Evolutionary conservation across 179 eudicot species (phyloP).

Genomic region (Drosera spatulata): DNA sequence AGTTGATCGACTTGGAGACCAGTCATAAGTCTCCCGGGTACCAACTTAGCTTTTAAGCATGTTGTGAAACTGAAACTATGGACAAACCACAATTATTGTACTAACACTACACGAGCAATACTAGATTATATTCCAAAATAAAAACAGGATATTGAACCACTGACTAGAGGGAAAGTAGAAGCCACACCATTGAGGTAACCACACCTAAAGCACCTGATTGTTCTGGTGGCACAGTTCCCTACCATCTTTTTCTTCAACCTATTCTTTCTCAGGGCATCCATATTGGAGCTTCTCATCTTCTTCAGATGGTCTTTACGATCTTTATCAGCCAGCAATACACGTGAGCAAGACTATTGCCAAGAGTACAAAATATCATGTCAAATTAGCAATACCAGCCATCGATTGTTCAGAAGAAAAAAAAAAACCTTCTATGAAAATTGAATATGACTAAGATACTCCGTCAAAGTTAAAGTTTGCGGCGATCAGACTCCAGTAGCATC

Average conservation of each 20-base stretch:
- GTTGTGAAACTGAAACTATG: too few relatives aligned
- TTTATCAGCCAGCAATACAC: slow-evolving; percentile 53
- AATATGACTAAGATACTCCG: too few relatives aligned
- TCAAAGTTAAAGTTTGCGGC: too few relatives aligned
- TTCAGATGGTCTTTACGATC: slow-evolving; percentile 37
- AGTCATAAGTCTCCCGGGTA: too few relatives aligned
- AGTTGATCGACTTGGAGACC: too few relatives aligned
- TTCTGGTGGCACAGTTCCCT: slow-evolving; percentile 42
- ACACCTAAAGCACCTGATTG: slow-evolving; percentile 56
- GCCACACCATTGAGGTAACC: slow-evolving; percentile 72
- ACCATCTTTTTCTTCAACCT: slow-evolving; percentile 46
- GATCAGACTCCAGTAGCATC: too few relatives aligned
- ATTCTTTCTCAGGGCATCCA: slow-evolving; percentile 49
- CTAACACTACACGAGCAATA: neutral
- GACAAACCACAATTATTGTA: neutral
- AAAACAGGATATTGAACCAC: neutral
- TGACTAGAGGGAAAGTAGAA: neutral
- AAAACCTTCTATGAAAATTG: too few relatives aligned
- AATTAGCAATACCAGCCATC: too few relatives aligned
- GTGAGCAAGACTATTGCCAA: slow-evolving; percentile 57
- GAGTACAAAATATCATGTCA: neutral
- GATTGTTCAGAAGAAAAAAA: too few relatives aligned
- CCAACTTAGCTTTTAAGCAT: too few relatives aligned
- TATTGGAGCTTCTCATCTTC: slow-evolving; percentile 65
- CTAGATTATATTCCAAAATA: neutral